Evolutionary conservation across 805 yeast species (phyloP).

Genomic region (Lipomyces oligophaga): DNA sequence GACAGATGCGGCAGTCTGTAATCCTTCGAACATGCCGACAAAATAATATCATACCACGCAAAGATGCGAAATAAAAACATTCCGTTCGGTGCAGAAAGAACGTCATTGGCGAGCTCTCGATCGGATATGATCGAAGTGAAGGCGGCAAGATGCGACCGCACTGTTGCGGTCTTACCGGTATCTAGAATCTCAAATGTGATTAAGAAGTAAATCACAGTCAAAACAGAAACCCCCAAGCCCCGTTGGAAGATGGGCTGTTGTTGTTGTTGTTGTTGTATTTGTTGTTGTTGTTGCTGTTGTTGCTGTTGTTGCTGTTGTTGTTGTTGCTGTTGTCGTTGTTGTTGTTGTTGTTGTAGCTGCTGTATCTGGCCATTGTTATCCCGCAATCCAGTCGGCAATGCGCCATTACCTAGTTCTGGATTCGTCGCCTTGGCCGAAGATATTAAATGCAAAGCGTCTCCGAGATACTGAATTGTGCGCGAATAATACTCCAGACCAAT

Average conservation of each 20-base stretch:
- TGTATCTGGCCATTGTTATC: not conserved
- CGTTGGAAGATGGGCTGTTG: constrained; percentile 3
- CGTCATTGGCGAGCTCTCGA: constrained; percentile 24
- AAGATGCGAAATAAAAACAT: constrained; percentile 23
- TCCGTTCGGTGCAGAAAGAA: constrained; percentile 23
- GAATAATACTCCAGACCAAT: constrained; percentile 24
- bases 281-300: no score
- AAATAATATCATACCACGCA: constrained; percentile 26
- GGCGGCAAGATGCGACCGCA: constrained; percentile 26
- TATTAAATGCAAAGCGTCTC: constrained; percentile 17
- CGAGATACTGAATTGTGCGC: constrained; percentile 15
- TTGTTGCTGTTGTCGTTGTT: no score
- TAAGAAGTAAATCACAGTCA: constrained; percentile 23
- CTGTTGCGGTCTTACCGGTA: constrained; percentile 21
- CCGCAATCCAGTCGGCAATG: not conserved
- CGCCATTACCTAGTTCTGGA: not conserved
- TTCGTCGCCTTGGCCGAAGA: constrained; percentile 2
- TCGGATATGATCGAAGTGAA: constrained; percentile 24
- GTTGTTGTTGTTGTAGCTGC: no score
- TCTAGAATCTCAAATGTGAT: constrained; percentile 25
- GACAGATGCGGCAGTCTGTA: constrained; percentile 22
- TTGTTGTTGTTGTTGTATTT: not conserved
- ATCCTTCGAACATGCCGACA: constrained; percentile 23
- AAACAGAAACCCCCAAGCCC: constrained; percentile 22
- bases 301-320: no score